Evolutionary conservation across 495 filamentous ascomycete species (phyloP).

Genomic region (Geoglossum glabrum): DNA sequence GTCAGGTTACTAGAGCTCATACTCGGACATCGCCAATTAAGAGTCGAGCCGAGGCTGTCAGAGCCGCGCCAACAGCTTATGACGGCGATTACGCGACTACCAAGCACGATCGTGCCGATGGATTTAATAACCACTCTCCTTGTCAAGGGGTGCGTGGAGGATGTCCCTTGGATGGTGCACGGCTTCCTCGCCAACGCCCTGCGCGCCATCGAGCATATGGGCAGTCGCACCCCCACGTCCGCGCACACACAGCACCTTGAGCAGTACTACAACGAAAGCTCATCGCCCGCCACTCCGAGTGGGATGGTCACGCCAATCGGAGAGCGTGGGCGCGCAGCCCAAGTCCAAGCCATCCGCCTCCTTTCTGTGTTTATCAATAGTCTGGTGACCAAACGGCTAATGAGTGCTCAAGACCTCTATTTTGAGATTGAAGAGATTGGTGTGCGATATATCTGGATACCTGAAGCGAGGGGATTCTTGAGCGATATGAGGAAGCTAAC

Average conservation of each 20-base stretch:
- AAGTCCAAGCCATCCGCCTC: not conserved
- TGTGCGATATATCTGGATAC: not conserved
- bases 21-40: not conserved
- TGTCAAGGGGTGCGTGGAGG: not conserved
- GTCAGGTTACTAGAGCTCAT: not conserved
- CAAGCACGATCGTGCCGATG: not conserved
- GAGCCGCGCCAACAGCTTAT: not conserved
- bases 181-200: not conserved
- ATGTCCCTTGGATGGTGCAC: slow-evolving; percentile 1
- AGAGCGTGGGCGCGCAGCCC: not conserved
- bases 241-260: not conserved
- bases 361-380: not conserved
- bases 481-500: not conserved
- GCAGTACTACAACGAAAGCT: not conserved
- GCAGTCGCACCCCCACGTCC: not conserved
- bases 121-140: not conserved
- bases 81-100: not conserved
- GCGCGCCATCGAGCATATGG: not conserved
- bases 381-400: not conserved
- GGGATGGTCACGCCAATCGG: not conserved
- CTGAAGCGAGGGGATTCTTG: not conserved
- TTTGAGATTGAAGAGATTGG: not conserved
- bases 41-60: not conserved
- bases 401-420: not conserved
- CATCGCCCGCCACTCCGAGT: not conserved